Evolutionary conservation across 805 yeast species (phyloP), one percentile per base, ranked within the genome.

Genomic region (Zygosaccharomyces siamensis): DNA sequence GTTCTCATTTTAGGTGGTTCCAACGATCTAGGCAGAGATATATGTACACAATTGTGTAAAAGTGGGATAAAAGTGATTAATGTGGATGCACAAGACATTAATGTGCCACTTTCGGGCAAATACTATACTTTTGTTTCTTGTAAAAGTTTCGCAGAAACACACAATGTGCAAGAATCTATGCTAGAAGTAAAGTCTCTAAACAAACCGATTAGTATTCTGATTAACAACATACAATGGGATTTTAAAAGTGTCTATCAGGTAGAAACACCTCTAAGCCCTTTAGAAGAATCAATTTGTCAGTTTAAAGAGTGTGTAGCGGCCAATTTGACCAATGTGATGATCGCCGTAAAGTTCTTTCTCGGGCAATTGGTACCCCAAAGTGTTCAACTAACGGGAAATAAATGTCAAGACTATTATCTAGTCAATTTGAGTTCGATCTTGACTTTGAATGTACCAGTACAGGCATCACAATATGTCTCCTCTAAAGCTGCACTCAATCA

Each of bases 401-500:
- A 24, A 16, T 14, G n/a, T n/a, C 48, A n/a, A 21, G 44, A 27
- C 39, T 57, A 37, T 14, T 60, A 56, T 35, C 43, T 61, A 8
- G 45, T 60, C 5, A 60, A 59, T 38, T 42, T 59, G 14, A 51
- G 56, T 27, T 38, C 50, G 20, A 36, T 43, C 3, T 23, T 43
- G 24, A 43, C 54, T 4, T 31, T 47, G 18, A 14, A 41, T 5
- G 37, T 39, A 2, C 39, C 49, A 7, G 43, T 39, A 11, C 28
- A 36, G 18, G 50, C 50, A 7, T 36, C 49, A 16, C 40, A 44
- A 12, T 59, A 53, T 31, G 16, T 50, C 4, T 46, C 55, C 1
- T 50, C 62, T 0, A 60, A 61, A 37, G 52, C 56, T 6, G 64
- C 58, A 5, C 30, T 61, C 23, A 54, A 57, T 32, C 66, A 62